Conservation (phyloP, 2,329 filamentous ascomycete genomes). For the Hawksworthiomyces lignivorus region DNA sequence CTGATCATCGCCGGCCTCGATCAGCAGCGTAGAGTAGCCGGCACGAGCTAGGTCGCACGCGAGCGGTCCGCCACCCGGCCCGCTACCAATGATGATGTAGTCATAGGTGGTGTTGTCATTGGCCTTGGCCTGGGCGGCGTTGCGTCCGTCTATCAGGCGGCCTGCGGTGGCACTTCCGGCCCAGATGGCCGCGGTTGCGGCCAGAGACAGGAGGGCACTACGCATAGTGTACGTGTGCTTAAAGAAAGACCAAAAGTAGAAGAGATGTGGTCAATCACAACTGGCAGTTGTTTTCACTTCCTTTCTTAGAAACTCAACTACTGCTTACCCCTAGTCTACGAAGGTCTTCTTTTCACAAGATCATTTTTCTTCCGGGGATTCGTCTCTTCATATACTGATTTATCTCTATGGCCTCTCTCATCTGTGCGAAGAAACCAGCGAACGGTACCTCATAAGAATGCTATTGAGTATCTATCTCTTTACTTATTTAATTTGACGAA, state of each 20-base stretch:
- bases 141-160: slow-evolving; percentile 2
- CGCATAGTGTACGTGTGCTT: not conserved
- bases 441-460: no score
- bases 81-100: slow-evolving; percentile 39
- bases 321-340: no score
- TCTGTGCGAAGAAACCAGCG: no score
- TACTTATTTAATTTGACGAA: no score
- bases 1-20: slow-evolving; percentile 46
- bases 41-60: slow-evolving; percentile 41
- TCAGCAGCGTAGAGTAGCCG: slow-evolving; percentile 41
- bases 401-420: no score
- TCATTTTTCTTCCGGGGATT: no score
- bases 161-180: not conserved
- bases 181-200: not conserved
- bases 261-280: no score
- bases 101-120: slow-evolving; percentile 20
- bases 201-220: slow-evolving; percentile 1
- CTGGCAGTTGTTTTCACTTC: no score
- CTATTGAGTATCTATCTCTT: no score
- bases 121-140: not conserved
- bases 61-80: slow-evolving; percentile 40
- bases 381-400: no score
- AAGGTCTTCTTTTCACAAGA: no score
- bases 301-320: no score
- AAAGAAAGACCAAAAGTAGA: not conserved